Evolutionary conservation across 164 flowering plant species (phyloP).

Genomic region (Brasenia schreberi): DNA sequence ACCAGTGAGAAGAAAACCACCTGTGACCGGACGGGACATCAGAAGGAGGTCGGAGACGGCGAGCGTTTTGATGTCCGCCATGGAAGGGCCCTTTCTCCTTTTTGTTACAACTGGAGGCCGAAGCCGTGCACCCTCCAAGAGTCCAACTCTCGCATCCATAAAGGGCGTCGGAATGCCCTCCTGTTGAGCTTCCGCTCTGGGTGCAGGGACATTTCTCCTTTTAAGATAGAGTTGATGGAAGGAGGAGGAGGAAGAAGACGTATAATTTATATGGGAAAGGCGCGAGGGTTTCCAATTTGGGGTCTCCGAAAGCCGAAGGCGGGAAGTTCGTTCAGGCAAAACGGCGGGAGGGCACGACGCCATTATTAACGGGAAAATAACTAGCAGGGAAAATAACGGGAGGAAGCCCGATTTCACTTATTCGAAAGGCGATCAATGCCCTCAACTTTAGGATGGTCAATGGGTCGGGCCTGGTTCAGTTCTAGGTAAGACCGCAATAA

Average conservation of each 20-base stretch:
- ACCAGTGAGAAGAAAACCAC: slow-evolving; percentile 24
- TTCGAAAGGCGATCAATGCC: not conserved
- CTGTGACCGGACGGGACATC: slow-evolving; percentile 43
- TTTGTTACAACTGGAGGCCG: too few species aligned
- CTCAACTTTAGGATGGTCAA: too few species aligned
- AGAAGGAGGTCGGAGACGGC: slow-evolving; percentile 43
- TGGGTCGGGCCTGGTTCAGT: too few species aligned
- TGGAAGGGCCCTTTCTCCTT: slow-evolving; percentile 1
- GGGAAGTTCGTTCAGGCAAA: not conserved
- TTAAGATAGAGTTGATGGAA: too few species aligned
- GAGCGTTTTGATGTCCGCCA: slow-evolving; percentile 17
- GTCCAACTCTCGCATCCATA: not conserved
- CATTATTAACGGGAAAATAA: not conserved
- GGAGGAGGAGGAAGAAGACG: not conserved
- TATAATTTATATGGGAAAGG: too few species aligned
- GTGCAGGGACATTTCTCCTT: too few species aligned
- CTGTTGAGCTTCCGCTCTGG: too few species aligned
- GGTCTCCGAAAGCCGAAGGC: not conserved
- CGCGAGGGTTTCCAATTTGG: not conserved
- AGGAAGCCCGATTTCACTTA: not conserved
- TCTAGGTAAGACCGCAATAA: too few species aligned
- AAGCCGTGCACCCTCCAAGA: too few species aligned
- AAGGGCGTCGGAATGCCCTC: not conserved
- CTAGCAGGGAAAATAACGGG: not conserved
- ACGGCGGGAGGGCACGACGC: not conserved